phyloP scores from a whole-genome alignment of 179 eudicot genomes.

The Pouteria campechiana region DNA sequence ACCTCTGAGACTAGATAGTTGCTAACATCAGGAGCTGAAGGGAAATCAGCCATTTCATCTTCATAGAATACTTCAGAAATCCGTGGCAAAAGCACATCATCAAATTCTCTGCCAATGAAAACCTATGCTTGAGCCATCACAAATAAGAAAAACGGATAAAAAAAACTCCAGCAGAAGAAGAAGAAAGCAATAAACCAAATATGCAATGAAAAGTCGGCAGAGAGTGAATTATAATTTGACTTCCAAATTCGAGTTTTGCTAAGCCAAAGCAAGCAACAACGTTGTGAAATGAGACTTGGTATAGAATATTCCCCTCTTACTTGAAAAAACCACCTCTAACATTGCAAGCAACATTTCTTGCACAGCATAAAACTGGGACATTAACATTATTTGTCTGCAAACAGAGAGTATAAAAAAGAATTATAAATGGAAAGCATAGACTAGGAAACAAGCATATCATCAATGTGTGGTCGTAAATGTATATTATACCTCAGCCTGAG shows the following conservation, averaged over 20 bases:
- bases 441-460: neutral
- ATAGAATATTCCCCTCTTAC: slow-evolving; percentile 32
- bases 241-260: no score
- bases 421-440: slow-evolving; percentile 1
- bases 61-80: slow-evolving; percentile 69
- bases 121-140: neutral
- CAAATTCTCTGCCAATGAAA: slow-evolving; percentile 69
- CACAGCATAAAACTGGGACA: slow-evolving; percentile 87
- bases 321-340: slow-evolving; percentile 98
- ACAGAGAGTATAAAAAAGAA: neutral
- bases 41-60: slow-evolving; percentile 58
- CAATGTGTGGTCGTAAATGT: neutral
- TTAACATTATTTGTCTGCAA: slow-evolving; percentile 78
- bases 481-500: slow-evolving; percentile 85
- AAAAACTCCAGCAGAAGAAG: neutral
- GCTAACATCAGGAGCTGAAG: slow-evolving; percentile 94
- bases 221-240: neutral
- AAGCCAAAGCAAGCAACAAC: no score
- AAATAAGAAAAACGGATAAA: neutral
- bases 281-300: no score
- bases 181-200: neutral
- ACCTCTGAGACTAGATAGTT: slow-evolving; percentile 88
- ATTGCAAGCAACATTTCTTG: slow-evolving; percentile 96
- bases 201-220: slow-evolving; percentile 1
- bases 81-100: slow-evolving; percentile 65